Conservation (phyloP, 179 eudicot genomes). For the Drosera spatulata region DNA sequence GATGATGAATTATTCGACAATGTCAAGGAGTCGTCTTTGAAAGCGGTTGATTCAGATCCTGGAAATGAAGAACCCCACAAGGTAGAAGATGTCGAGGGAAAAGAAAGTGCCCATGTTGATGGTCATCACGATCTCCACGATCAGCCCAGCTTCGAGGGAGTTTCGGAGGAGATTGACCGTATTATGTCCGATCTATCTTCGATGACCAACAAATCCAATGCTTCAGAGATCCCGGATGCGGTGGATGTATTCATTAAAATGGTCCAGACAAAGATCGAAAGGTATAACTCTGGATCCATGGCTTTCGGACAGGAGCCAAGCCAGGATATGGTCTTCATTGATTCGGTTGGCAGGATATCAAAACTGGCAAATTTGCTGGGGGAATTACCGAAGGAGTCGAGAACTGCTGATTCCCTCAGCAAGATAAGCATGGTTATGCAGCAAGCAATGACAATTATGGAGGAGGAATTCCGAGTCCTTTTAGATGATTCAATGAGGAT, state of each 20-base stretch:
- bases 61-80: neutral
- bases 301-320: constrained; percentile 18
- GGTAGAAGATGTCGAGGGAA: neutral
- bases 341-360: constrained; percentile 22
- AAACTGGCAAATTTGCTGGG: constrained; percentile 18
- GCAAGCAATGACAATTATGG: constrained; percentile 54
- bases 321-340: constrained; percentile 20
- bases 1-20: too few species aligned
- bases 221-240: constrained; percentile 28
- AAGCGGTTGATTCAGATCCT: neutral
- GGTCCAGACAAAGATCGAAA: constrained; percentile 36
- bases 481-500: neutral
- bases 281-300: constrained; percentile 25
- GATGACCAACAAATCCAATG: constrained; percentile 1
- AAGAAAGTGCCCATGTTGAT: neutral
- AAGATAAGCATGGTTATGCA: constrained; percentile 38
- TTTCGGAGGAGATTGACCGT: constrained; percentile 39
- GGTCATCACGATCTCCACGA: neutral
- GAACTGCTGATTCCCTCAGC: constrained; percentile 28
- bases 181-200: constrained; percentile 19
- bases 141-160: constrained; percentile 16
- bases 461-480: constrained; percentile 50
- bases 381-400: constrained; percentile 17
- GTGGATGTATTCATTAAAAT: constrained; percentile 35
- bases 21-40: too few species aligned